Evolutionary conservation across 768 basidiomycete species (phyloP), one percentile per base, ranked within the genome.

Genomic region (Tephrocybe sp.): DNA sequence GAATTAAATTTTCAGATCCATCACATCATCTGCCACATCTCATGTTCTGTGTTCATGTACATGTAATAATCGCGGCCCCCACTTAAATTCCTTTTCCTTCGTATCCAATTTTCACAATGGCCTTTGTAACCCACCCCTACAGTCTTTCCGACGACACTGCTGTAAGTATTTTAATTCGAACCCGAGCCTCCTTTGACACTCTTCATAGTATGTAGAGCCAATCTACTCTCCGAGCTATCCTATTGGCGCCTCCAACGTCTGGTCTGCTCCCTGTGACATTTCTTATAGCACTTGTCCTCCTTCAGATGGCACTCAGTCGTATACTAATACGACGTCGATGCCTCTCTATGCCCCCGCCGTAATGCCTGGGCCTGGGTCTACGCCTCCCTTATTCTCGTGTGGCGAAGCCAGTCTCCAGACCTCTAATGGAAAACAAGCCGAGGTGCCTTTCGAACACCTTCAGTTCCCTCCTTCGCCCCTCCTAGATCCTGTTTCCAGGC

Each of bases 301-400:
- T 12, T 41, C 54, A 2, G 32, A 44, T 4, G 48, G 31, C 11
- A 59, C 63, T 47, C 11, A 55, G 23, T 62, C 60, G 26, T 40
- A 46, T 11, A 49, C 62, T 38, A n/a, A n/a, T n/a, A n/a, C n/a
- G n/a, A n/a, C n/a, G n/a, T 48, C 47, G 5, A 11, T 62, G 2
- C 64, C 65, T 38, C 61, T 69, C 10, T 64, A 68, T 44, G 64
- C 66, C 2, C 67, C 68, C 23, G 49, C 65, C 11, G 65, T 65
- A 3, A 51, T 66, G 16, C 50, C 62, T 9, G 52, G 59, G 13
- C 57, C n/a, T n/a, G n/a, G 55, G 38, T 41, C 55, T 9, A 52
- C 56, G 17, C 34, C 63, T 17, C 55, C 59, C 17, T 45, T 62
- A 35, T 45, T 60, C 48, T 16, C 45, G 12, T 32, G 10, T 23